Evolutionary conservation across 179 eudicot species (phyloP).

Genomic region (Dionaea muscipula): DNA sequence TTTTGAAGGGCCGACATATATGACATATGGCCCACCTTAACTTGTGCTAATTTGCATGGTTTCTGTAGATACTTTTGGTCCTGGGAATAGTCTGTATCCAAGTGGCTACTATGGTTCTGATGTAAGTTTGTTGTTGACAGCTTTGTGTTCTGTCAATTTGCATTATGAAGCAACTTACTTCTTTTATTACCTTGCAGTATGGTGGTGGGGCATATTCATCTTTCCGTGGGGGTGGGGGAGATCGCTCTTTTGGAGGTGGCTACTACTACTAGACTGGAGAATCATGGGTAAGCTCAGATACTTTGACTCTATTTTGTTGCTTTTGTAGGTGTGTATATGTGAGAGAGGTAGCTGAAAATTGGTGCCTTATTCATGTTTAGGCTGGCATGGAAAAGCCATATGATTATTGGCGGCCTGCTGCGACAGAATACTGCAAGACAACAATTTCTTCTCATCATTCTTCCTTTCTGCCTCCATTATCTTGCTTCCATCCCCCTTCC

Average conservation of each 20-base stretch:
- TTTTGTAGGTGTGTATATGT: conserved; percentile 4
- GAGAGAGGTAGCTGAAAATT: background rate
- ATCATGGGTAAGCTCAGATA: conserved; percentile 15
- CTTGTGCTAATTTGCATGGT: background rate
- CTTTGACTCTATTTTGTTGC: background rate
- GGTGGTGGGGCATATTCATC: conserved; percentile 44
- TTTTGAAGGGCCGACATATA: background rate
- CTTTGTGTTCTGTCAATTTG: background rate
- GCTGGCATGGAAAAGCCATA: conserved; percentile 9
- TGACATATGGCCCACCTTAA: background rate
- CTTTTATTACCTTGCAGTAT: conserved; percentile 27
- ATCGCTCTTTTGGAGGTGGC: conserved; percentile 58
- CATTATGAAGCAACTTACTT: too few relatives aligned
- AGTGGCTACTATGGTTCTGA: conserved; percentile 66
- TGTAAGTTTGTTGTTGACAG: conserved; percentile 28
- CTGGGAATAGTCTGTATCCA: conserved; percentile 35
- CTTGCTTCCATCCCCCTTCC: background rate
- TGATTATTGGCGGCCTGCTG: conserved; percentile 7
- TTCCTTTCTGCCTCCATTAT: background rate
- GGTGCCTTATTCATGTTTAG: conserved; percentile 12
- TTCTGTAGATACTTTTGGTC: conserved; percentile 34
- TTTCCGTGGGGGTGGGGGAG: conserved; percentile 34
- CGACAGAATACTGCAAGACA: conserved; percentile 19
- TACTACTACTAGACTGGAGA: conserved; percentile 35
- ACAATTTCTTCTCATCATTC: conserved; percentile 10